phyloP scores from a whole-genome alignment of 2,329 filamentous ascomycete genomes.

The Aureobasidium sp. region DNA sequence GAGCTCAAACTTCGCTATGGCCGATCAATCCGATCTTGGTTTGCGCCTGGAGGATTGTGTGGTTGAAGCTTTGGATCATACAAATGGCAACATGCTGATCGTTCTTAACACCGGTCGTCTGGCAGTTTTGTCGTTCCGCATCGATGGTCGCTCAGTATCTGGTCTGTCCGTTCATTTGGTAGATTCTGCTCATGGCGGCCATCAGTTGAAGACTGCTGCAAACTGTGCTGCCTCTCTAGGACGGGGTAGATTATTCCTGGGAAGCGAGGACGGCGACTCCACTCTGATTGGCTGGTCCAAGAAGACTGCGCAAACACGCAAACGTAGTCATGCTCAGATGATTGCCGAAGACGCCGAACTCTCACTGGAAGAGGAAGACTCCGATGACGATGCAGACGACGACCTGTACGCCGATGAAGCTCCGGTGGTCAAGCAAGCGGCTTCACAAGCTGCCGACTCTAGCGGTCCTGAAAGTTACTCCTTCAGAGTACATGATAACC shows the following conservation, averaged over 20 bases:
- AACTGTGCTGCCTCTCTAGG: conserved; percentile 64
- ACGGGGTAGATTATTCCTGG: conserved; percentile 67
- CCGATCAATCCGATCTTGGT: conserved; percentile 73
- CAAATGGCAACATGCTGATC: conserved; percentile 76
- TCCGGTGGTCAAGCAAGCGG: conserved; percentile 29
- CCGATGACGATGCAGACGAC: conserved; percentile 48
- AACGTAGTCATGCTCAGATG: conserved; percentile 54
- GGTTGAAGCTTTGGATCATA: conserved; percentile 66
- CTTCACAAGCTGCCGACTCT: conserved; percentile 27
- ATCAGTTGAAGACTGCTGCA: conserved; percentile 50
- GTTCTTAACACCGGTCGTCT: conserved; percentile 68
- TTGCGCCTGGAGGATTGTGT: conserved; percentile 74
- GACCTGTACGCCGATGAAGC: conserved; percentile 56
- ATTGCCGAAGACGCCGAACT: conserved; percentile 39
- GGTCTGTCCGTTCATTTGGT: conserved; percentile 68
- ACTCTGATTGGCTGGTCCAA: conserved; percentile 70
- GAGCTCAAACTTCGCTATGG: conserved; percentile 72
- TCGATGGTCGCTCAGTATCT: conserved; percentile 87
- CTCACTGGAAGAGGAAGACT: conserved; percentile 49
- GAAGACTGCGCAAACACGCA: conserved; percentile 54
- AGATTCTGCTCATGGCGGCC: conserved; percentile 52
- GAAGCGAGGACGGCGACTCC: conserved; percentile 77
- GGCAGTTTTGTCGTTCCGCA: conserved; percentile 67
- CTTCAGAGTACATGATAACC: conserved; percentile 68
- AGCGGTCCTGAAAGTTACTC: conserved; percentile 54